These are phyloP conservation scores for Osmozyma mogii DNA, from an alignment of 805 yeast species.

Conservation along the genomic window DNA sequence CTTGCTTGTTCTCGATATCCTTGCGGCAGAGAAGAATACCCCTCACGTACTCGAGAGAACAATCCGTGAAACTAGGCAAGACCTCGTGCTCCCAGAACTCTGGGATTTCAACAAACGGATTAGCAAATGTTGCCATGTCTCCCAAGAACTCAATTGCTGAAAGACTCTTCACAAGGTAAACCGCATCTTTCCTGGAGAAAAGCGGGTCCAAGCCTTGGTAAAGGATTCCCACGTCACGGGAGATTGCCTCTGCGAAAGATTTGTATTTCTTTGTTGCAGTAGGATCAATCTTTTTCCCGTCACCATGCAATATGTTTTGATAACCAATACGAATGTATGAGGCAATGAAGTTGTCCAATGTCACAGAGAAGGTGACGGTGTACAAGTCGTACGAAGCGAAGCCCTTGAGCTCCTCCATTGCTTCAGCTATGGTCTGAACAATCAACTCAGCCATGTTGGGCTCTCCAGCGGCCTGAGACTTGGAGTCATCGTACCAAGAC, in stretches of 20 bases:
- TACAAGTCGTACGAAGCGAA: constrained; percentile 36
- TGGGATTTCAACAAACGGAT: constrained; percentile 26
- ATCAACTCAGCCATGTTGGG: constrained; percentile 49
- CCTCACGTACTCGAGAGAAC: constrained; percentile 63
- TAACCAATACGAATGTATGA: constrained; percentile 32
- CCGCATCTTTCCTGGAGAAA: constrained; percentile 33
- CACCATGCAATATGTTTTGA: constrained; percentile 34
- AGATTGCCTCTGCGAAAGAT: constrained; percentile 31
- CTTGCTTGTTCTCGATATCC: constrained; percentile 29
- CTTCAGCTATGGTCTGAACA: constrained; percentile 68
- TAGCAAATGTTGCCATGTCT: constrained; percentile 32
- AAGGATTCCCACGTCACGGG: constrained; percentile 31
- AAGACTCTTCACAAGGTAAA: constrained; percentile 30
- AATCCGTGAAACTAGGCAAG: constrained; percentile 62
- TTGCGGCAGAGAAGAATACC: constrained; percentile 50
- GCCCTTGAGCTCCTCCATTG: constrained; percentile 54
- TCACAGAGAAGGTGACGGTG: constrained; percentile 29
- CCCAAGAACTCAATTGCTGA: constrained; percentile 34
- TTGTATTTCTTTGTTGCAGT: constrained; percentile 25
- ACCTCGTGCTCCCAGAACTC: constrained; percentile 51
- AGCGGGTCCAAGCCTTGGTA: constrained; percentile 29
- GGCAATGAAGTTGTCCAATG: constrained; percentile 31
- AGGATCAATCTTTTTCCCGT: constrained; percentile 36
- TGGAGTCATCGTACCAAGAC: constrained; percentile 56
- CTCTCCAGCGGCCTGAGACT: constrained; percentile 19